Evolutionary conservation across 2,329 filamentous ascomycete genomes (phyloP).

Genomic region (Arachnopeziza araneosa): DNA sequence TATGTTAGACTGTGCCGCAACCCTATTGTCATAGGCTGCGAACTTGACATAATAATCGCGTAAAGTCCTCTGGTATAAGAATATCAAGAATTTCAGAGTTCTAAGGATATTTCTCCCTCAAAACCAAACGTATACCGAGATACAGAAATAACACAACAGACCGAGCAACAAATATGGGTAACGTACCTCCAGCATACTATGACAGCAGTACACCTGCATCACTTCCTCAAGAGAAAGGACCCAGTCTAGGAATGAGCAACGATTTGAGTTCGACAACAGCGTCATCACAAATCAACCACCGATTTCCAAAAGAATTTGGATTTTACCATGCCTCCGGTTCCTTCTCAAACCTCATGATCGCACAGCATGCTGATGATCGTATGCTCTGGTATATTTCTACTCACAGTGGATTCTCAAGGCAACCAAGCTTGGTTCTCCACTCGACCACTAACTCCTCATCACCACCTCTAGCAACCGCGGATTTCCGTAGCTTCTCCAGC

Average conservation of each 20-base stretch:
- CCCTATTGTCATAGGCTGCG: too few species aligned
- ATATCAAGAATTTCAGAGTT: too few species aligned
- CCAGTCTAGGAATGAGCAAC: not conserved
- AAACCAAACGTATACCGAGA: not conserved
- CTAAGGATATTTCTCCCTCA: not conserved
- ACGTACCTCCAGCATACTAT: not conserved
- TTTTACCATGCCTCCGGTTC: constrained; percentile 12
- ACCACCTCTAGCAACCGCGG: constrained; percentile 16
- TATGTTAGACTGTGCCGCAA: too few species aligned
- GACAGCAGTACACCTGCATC: not conserved
- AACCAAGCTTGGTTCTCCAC: constrained; percentile 15
- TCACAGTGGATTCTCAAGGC: constrained; percentile 6
- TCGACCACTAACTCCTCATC: not conserved
- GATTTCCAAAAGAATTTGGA: constrained; percentile 16
- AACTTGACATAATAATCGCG: too few species aligned
- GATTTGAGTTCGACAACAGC: not conserved
- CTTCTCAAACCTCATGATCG: constrained; percentile 10
- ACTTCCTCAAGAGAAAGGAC: not conserved
- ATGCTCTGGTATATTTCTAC: constrained; percentile 16
- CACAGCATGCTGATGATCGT: constrained; percentile 7
- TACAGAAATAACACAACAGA: not conserved
- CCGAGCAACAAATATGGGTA: not conserved
- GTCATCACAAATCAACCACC: not conserved
- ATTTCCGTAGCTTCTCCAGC: constrained; percentile 15
- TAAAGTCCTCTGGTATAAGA: too few species aligned